Evolutionary conservation across 805 yeast species (phyloP), one percentile per base, ranked within the genome.

Genomic region (Myxozyma lipomycoides): DNA sequence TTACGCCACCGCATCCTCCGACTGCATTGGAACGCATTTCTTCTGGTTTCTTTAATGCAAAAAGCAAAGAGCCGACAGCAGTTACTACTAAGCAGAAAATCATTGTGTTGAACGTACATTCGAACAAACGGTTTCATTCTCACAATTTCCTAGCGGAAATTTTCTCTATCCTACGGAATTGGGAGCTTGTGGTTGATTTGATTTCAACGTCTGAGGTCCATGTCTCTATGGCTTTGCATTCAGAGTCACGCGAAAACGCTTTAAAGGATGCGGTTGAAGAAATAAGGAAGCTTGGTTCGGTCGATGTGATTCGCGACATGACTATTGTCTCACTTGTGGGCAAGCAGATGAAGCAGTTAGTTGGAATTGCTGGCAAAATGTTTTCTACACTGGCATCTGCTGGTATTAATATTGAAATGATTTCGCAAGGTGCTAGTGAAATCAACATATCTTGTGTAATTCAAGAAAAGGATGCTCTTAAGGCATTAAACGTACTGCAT

Each of bases 181-280:
- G 79, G 70, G 82, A 80, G 67, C 72, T 91, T 45, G 97, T 91
- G 43, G 98, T 93, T 39, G 98, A 93, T 70, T 79, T 93, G 64
- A 91, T 93, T 63, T 88, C 96, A 42, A 93, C 98, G 2, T 88
- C 97, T 0, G 98, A 93, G 69, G 98, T 93, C 10, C 97, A 93
- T 65, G 96, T 93, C 24, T 91, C 98, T 17, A 91, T 93, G 98
- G 98, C 98, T 3, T 74, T 93, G 59, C 95, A 88, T 59, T 82
- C 82, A 40, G 75, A 75, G 26, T 15, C 46, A 34, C 42, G 47
- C n/a, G 54, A 50, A 10, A 78, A 81, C 36, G 90, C 83, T 52
- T 83, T 82, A 21, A 74, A 78, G 15, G 76, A 75, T 45, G 96
- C 97, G 1, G 77, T 89, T 43, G 79, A 76, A 40, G 95, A 90